Base-by-base conservation (phyloP, 2,329 filamentous ascomycete genomes). In the Anthostomella pinea region DNA sequence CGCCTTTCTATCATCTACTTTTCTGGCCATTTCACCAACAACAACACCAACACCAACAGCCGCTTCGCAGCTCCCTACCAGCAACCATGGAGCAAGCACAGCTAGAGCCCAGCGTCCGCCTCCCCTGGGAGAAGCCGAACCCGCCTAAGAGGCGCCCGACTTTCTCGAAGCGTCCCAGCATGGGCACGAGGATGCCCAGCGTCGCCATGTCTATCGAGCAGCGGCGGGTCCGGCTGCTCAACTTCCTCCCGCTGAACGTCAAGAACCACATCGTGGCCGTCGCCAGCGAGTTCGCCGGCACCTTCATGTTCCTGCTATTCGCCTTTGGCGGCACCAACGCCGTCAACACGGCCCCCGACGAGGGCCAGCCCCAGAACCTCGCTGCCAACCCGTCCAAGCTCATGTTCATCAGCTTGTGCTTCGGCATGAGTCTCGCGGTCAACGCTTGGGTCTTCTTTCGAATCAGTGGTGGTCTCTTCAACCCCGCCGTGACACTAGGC, bases 401-500 rank as follows among this genome's bases (percentile, higher is more conserved):
- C 25, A 45, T 65, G 13, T 65, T 56, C 30, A 62, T 66, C 17
- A 56, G 56, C 11, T 40, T 64, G 6, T 54, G 49, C 28, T 67
- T 66, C 37, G 64, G 62, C 27, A 54, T 65, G 35, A 60, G 58
- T 30, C 56, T 69, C 13, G 53, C 56, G 1, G 62, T 66, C 29
- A 68, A 66, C 35, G 65, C 61, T 5, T 70, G 64, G 65, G 56
- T 65, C n/a, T 70, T 68, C 53, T 70, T 62, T 46, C 56, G 66
- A 13, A 60, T 70, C 28, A 64, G 56, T 31, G 56, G 56, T 2
- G 54, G 56, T 4, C 38, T 57, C 7, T 59, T 58, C 41, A 58
- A 58, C 41, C 55, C 56, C 1, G 55, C 53, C 16, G 54, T 58
- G 9, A 74, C 72, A 0, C 54, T 77, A 2, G 72, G 68, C 2